These are phyloP conservation scores for Aspergillus kassunensis DNA, from an alignment of 495 filamentous ascomycete genomes.

Conservation along the genomic window DNA sequence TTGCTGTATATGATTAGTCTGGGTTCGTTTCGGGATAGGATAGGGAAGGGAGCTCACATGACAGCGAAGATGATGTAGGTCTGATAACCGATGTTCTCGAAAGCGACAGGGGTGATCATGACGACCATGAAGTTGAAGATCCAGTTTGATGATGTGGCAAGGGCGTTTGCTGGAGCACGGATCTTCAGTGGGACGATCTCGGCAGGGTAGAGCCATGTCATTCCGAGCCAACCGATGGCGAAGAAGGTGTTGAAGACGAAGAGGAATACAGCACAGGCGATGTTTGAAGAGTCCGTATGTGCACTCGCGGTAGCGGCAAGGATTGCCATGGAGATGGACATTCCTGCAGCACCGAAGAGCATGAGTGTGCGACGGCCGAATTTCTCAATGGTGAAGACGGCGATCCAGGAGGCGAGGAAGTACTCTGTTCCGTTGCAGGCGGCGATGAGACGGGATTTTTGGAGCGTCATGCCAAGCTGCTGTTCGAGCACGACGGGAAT, in stretches of 20 bases:
- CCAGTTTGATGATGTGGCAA: conserved; percentile 56
- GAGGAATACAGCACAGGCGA: conserved; percentile 56
- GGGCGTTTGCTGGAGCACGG: conserved; percentile 68
- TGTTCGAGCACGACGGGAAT: conserved; percentile 60
- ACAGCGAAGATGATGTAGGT: conserved; percentile 80
- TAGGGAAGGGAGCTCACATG: conserved; percentile 40
- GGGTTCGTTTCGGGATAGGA: neutral
- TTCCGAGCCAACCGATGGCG: conserved; percentile 71
- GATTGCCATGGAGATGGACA: conserved; percentile 65
- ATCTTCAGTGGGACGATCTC: conserved; percentile 70
- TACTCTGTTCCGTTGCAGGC: conserved; percentile 73
- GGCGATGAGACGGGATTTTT: conserved; percentile 61
- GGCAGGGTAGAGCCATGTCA: conserved; percentile 73
- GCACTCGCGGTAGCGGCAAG: conserved; percentile 50
- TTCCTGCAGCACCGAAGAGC: conserved; percentile 67
- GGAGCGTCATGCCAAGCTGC: conserved; percentile 51
- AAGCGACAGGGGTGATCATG: conserved; percentile 69
- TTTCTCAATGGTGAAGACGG: conserved; percentile 66
- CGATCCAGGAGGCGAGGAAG: conserved; percentile 67
- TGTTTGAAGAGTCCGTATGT: conserved; percentile 27
- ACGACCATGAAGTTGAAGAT: conserved; percentile 57
- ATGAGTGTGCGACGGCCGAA: conserved; percentile 68
- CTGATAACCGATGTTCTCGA: conserved; percentile 61
- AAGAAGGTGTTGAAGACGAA: conserved; percentile 79
- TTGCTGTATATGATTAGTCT: conserved; percentile 44